phyloP scores from a whole-genome alignment of 2,329 filamentous ascomycete species.

The Fusarium xyrophilum region DNA sequence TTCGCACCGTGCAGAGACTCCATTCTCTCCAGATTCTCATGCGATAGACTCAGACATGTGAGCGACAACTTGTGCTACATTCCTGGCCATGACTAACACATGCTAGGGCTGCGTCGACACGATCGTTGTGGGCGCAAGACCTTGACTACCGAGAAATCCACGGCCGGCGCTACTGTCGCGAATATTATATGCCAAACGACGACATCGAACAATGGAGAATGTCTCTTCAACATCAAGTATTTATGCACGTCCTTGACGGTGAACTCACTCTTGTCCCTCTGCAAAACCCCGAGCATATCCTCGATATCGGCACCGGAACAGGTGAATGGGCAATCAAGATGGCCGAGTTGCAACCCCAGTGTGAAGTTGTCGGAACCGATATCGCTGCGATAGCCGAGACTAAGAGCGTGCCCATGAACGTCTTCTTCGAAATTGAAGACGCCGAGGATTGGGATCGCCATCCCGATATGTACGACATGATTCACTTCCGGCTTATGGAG shows the following conservation, averaged over 20 bases:
- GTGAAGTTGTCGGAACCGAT: slow-evolving; percentile 65
- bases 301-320: slow-evolving; percentile 67
- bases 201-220: slow-evolving; percentile 69
- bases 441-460: slow-evolving; percentile 66
- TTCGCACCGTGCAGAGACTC: slow-evolving; percentile 47
- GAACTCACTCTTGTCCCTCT: slow-evolving; percentile 55
- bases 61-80: slow-evolving; percentile 35
- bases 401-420: slow-evolving; percentile 63
- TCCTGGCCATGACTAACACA: slow-evolving; percentile 1
- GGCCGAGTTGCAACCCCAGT: slow-evolving; percentile 60
- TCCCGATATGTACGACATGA: slow-evolving; percentile 60
- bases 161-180: slow-evolving; percentile 66
- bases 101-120: slow-evolving; percentile 52
- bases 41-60: slow-evolving; percentile 48
- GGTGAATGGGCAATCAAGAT: slow-evolving; percentile 61
- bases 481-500: slow-evolving; percentile 63
- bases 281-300: slow-evolving; percentile 50
- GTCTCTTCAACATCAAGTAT: slow-evolving; percentile 68
- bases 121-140: slow-evolving; percentile 58
- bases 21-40: slow-evolving; percentile 43
- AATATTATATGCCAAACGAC: slow-evolving; percentile 72
- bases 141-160: slow-evolving; percentile 67
- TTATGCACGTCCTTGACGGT: slow-evolving; percentile 58
- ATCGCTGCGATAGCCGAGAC: slow-evolving; percentile 64
- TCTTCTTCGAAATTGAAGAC: slow-evolving; percentile 67